phyloP scores from a whole-genome alignment of 179 eudicot species.

The Amaranthus tricolor region DNA sequence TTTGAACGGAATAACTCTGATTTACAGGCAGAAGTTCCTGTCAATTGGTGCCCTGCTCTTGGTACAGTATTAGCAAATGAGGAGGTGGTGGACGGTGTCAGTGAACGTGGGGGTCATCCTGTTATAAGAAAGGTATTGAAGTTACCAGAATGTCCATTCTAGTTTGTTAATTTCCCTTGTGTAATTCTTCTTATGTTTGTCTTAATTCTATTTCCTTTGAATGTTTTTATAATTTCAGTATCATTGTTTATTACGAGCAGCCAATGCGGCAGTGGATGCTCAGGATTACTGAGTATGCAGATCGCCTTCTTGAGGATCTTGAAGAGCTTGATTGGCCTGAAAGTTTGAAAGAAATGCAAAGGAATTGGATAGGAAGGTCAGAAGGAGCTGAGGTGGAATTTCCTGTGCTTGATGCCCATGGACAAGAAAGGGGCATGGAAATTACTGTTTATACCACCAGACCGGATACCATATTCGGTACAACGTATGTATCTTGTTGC shows the following conservation, averaged over 20 bases:
- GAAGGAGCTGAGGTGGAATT: constrained; percentile 97
- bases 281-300: constrained; percentile 97
- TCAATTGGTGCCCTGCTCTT: constrained; percentile 99
- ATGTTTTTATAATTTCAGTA: constrained; percentile 80
- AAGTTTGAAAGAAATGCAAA: constrained; percentile 98
- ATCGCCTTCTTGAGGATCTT: constrained; percentile 93
- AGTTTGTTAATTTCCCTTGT: constrained; percentile 13
- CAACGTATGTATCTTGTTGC: constrained; percentile 57
- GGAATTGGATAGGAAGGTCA: constrained; percentile 98
- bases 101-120: constrained; percentile 99
- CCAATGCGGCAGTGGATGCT: constrained; percentile 99
- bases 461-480: constrained; percentile 96
- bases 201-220: constrained; percentile 47
- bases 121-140: constrained; percentile 81
- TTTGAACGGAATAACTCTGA: constrained; percentile 3
- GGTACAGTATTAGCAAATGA: constrained; percentile 99
- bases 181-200: constrained; percentile 30
- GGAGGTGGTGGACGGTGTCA: constrained; percentile 96
- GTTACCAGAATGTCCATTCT: constrained; percentile 15
- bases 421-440: constrained; percentile 44
- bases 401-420: constrained; percentile 46
- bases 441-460: constrained; percentile 87
- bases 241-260: constrained; percentile 89
- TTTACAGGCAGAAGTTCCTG: constrained; percentile 92
- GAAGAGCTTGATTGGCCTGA: constrained; percentile 99